Evolutionary conservation across 2,329 filamentous ascomycete genomes (phyloP).

Genomic region (Orbilia ellipsospora): DNA sequence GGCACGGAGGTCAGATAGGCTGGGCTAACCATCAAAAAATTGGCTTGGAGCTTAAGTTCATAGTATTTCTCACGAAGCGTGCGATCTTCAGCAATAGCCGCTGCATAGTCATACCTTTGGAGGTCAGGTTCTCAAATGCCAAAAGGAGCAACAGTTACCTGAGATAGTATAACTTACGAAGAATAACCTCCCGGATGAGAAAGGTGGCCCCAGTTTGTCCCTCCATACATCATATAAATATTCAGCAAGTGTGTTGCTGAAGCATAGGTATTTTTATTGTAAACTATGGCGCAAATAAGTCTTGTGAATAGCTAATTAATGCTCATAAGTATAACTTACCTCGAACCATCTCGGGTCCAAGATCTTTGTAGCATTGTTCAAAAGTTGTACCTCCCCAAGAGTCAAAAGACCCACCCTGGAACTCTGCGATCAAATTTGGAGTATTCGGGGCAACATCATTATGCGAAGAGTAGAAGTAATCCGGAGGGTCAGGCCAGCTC

Average conservation of each 20-base stretch:
- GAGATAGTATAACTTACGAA: constrained; percentile 23
- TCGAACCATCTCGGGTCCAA: constrained; percentile 78
- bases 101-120: constrained; percentile 70
- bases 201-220: constrained; percentile 83
- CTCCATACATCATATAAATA: constrained; percentile 81
- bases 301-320: not conserved
- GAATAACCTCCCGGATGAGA: constrained; percentile 52
- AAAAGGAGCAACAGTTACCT: not conserved
- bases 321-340: constrained; percentile 58
- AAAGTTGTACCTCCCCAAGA: constrained; percentile 79
- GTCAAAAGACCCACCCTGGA: constrained; percentile 78
- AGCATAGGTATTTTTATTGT: constrained; percentile 80
- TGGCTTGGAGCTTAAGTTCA: constrained; percentile 79
- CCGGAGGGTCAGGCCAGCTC: constrained; percentile 66
- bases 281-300: constrained; percentile 64
- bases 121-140: not conserved
- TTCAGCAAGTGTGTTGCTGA: constrained; percentile 76
- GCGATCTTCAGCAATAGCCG: constrained; percentile 76
- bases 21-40: constrained; percentile 78
- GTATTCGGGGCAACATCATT: constrained; percentile 72
- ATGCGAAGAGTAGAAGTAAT: constrained; percentile 69
- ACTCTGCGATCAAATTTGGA: constrained; percentile 73
- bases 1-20: constrained; percentile 73
- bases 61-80: constrained; percentile 80
- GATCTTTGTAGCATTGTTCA: constrained; percentile 72